These are phyloP conservation scores for Sporothrix protearum DNA, from an alignment of 2,329 filamentous ascomycete genomes.

Conservation along the genomic window DNA sequence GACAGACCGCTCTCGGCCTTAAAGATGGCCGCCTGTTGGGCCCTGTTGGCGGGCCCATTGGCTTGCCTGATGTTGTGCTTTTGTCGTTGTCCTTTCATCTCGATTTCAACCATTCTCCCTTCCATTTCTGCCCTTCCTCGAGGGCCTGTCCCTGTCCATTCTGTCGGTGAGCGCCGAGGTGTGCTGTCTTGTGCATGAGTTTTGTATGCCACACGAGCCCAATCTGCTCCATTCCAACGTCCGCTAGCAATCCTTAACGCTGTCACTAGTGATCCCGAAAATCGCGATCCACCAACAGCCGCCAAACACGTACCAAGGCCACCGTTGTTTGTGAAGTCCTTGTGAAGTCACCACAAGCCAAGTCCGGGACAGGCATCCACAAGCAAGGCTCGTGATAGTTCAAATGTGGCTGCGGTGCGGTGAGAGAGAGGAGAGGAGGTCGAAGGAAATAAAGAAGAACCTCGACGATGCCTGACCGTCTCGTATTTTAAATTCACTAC, in stretches of 20 bases:
- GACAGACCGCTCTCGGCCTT: neutral
- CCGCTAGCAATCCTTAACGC: neutral
- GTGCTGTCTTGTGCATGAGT: neutral
- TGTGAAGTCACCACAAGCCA: neutral
- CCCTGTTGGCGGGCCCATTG: neutral
- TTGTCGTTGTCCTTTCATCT: neutral
- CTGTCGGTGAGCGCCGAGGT: slow-evolving; percentile 10
- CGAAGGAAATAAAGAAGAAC: neutral
- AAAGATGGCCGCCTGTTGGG: neutral
- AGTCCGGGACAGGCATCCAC: neutral
- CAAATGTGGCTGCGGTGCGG: neutral
- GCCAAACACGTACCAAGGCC: neutral
- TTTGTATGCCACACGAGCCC: neutral
- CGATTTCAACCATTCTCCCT: neutral
- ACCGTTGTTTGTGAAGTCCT: neutral
- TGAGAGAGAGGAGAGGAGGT: neutral
- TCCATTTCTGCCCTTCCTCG: neutral
- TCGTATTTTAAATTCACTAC: neutral
- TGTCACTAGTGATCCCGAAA: neutral
- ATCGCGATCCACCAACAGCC: neutral
- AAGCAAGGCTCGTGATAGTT: neutral
- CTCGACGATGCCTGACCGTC: neutral
- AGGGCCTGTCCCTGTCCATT: neutral
- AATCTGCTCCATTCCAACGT: neutral
- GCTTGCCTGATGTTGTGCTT: neutral